Conservation (phyloP, 805 yeast genomes). For the Zygoascus tannicola region DNA sequence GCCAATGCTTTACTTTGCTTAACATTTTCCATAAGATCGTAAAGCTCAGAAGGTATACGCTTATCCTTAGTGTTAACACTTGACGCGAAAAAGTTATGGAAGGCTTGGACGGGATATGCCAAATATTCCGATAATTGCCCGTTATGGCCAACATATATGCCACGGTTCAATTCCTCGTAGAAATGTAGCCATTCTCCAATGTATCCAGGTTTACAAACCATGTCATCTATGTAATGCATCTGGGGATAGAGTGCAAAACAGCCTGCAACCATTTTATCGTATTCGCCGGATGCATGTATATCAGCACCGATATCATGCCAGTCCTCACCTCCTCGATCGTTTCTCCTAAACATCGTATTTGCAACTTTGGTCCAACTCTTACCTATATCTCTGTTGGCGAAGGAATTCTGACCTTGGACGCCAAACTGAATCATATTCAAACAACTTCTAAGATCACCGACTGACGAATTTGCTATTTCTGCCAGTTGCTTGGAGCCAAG, state of each 20-base stretch:
- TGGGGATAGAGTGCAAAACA: slow-evolving; percentile 60
- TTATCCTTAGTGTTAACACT: slow-evolving; percentile 32
- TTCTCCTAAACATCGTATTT: slow-evolving; percentile 43
- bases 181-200: slow-evolving; percentile 72
- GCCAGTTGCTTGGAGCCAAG: slow-evolving; percentile 44
- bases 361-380: slow-evolving; percentile 60
- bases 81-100: slow-evolving; percentile 57
- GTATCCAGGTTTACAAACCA: slow-evolving; percentile 46
- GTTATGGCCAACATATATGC: slow-evolving; percentile 35
- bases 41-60: slow-evolving; percentile 10
- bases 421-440: slow-evolving; percentile 73
- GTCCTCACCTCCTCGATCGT: slow-evolving; percentile 36
- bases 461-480: slow-evolving; percentile 59
- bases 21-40: slow-evolving; percentile 21
- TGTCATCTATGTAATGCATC: slow-evolving; percentile 55
- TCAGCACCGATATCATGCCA: slow-evolving; percentile 39
- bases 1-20: slow-evolving; percentile 26
- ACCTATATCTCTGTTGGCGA: slow-evolving; percentile 44
- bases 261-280: slow-evolving; percentile 56
- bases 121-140: slow-evolving; percentile 46
- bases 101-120: slow-evolving; percentile 48
- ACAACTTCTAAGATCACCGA: slow-evolving; percentile 80
- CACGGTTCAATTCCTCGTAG: slow-evolving; percentile 46
- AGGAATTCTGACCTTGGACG: slow-evolving; percentile 13
- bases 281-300: slow-evolving; percentile 39